These are phyloP conservation scores for Diutina pseudorugosa DNA, from an alignment of 1,139 yeast genomes.

Conservation along the genomic window DNA sequence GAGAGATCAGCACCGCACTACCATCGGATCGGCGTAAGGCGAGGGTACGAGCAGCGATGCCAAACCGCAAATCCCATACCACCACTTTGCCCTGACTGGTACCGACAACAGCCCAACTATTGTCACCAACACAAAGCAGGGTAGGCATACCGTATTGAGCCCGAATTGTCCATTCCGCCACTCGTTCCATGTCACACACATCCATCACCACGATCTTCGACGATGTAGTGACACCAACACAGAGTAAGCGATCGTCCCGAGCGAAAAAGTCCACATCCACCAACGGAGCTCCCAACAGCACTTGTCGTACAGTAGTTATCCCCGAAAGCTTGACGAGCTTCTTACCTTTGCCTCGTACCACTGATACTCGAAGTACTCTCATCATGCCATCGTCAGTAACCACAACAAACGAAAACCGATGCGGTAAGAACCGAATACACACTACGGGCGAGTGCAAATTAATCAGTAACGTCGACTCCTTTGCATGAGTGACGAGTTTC, in stretches of 20 bases:
- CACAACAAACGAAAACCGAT: slow-evolving; percentile 56
- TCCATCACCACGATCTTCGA: slow-evolving; percentile 38
- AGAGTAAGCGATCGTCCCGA: slow-evolving; percentile 33
- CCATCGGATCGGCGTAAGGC: slow-evolving; percentile 19
- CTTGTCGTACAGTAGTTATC: slow-evolving; percentile 28
- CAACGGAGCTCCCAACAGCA: slow-evolving; percentile 19
- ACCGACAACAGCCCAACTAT: slow-evolving; percentile 61
- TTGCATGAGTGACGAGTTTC: slow-evolving; percentile 43
- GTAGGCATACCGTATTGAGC: slow-evolving; percentile 54
- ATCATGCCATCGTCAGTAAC: slow-evolving; percentile 56
- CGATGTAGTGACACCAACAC: slow-evolving; percentile 7
- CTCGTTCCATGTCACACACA: slow-evolving; percentile 41
- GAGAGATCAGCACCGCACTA: slow-evolving; percentile 7
- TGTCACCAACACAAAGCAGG: slow-evolving; percentile 36
- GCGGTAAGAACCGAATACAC: slow-evolving; percentile 40
- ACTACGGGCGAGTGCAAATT: slow-evolving; percentile 38
- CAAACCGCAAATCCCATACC: slow-evolving; percentile 75
- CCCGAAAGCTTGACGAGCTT: slow-evolving; percentile 21
- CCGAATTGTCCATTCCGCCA: slow-evolving; percentile 38
- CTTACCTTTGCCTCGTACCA: slow-evolving; percentile 23
- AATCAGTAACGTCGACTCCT: slow-evolving; percentile 36
- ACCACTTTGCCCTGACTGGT: slow-evolving; percentile 62
- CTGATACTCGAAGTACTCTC: slow-evolving; percentile 45
- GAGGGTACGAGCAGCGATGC: slow-evolving; percentile 49
- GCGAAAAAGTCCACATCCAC: slow-evolving; percentile 21